Evolutionary conservation across 2,329 filamentous ascomycete species (phyloP).

Genomic region (Ophiostoma himal-ulmi): DNA sequence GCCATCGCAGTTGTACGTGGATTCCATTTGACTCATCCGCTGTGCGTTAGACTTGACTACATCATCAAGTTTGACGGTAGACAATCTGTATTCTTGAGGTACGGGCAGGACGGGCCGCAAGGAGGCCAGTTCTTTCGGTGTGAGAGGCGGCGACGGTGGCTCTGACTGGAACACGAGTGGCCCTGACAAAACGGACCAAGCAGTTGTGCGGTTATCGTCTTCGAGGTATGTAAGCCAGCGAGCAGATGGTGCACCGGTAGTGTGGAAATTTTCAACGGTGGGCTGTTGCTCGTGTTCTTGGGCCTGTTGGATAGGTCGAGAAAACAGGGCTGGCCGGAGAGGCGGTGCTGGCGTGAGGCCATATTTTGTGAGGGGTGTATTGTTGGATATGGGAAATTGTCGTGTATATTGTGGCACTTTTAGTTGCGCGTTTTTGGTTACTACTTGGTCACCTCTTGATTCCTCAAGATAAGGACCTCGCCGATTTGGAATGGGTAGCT

Average conservation of each 20-base stretch:
- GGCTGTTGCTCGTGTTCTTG: neutral
- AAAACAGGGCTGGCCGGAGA: neutral
- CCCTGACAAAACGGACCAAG: slow-evolving; percentile 29
- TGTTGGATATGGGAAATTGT: neutral
- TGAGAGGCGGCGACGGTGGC: slow-evolving; percentile 29
- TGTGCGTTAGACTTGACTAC: neutral
- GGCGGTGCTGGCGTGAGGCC: neutral
- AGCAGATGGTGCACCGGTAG: slow-evolving; percentile 19
- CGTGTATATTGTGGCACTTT: neutral
- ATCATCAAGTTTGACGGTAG: neutral
- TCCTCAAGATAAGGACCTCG: neutral
- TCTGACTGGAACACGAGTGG: slow-evolving; percentile 29
- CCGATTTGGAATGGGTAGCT: slow-evolving; percentile 28
- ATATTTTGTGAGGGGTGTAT: neutral
- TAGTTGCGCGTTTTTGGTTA: neutral
- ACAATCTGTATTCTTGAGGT: neutral
- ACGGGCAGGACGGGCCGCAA: neutral
- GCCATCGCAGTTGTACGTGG: neutral
- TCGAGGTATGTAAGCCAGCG: slow-evolving; percentile 13
- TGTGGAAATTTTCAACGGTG: neutral
- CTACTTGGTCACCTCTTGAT: neutral
- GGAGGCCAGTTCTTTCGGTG: slow-evolving; percentile 18
- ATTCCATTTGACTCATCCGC: neutral
- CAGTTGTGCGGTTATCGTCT: slow-evolving; percentile 29
- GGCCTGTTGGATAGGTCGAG: neutral